Evolutionary conservation across 2,329 filamentous ascomycete species (phyloP).

Genomic region (Penicillium corylophilum): DNA sequence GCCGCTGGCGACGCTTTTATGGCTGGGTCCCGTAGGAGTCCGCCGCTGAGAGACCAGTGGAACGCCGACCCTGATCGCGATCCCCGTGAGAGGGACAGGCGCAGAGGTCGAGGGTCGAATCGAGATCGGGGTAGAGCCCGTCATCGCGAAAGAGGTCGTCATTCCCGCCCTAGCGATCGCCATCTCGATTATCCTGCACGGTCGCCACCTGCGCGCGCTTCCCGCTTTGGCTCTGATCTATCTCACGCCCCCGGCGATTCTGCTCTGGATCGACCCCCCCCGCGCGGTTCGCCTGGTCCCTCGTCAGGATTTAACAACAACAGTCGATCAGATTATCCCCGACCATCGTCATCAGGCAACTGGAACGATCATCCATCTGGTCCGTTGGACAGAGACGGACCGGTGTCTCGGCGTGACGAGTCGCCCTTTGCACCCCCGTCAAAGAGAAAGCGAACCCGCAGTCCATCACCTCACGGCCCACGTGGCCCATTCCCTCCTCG

Average conservation of each 20-base stretch:
- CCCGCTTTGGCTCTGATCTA: slow-evolving; percentile 31
- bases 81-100: slow-evolving; percentile 34
- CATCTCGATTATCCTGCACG: slow-evolving; percentile 44
- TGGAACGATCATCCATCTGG: slow-evolving; percentile 17
- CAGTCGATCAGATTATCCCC: slow-evolving; percentile 24
- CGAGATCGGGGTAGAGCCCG: slow-evolving; percentile 40
- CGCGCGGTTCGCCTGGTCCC: slow-evolving; percentile 28
- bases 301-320: slow-evolving; percentile 20
- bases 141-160: slow-evolving; percentile 41
- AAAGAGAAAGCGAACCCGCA: slow-evolving; percentile 44
- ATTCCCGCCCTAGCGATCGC: slow-evolving; percentile 32
- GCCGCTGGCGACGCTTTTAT: slow-evolving; percentile 46
- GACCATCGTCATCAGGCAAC: slow-evolving; percentile 24
- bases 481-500: slow-evolving; percentile 20
- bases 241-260: slow-evolving; percentile 31
- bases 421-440: slow-evolving; percentile 32
- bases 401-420: slow-evolving; percentile 28
- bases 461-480: slow-evolving; percentile 37
- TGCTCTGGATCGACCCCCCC: slow-evolving; percentile 25
- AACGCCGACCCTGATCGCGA: slow-evolving; percentile 46
- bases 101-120: slow-evolving; percentile 44
- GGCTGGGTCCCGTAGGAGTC: slow-evolving; percentile 51
- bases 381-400: slow-evolving; percentile 22
- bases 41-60: slow-evolving; percentile 53
- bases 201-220: slow-evolving; percentile 37